Conservation (phyloP, 2,329 filamentous ascomycete genomes). For the Penicillium paneum region DNA sequence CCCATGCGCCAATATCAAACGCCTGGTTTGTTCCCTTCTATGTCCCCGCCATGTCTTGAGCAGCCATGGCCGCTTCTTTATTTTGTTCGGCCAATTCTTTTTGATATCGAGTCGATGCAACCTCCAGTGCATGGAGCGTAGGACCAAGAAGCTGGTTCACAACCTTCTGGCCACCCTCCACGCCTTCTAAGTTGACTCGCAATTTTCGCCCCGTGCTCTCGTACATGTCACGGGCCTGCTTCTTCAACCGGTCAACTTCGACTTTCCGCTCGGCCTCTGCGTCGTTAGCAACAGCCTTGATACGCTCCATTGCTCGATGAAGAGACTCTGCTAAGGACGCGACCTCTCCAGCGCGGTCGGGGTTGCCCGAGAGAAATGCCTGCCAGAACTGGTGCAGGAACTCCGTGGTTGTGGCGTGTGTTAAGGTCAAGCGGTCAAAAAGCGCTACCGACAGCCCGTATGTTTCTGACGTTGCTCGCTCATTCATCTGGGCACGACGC, state of each 20-base stretch:
- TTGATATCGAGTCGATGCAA: slow-evolving; percentile 68
- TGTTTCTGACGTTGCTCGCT: slow-evolving; percentile 37
- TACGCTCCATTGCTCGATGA: slow-evolving; percentile 70
- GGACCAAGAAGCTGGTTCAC: slow-evolving; percentile 75
- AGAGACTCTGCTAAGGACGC: slow-evolving; percentile 80
- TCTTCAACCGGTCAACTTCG: slow-evolving; percentile 64
- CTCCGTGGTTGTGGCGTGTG: slow-evolving; percentile 89
- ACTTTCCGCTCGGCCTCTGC: slow-evolving; percentile 71
- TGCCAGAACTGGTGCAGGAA: slow-evolving; percentile 98
- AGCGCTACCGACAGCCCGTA: slow-evolving; percentile 50
- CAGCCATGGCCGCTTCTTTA: slow-evolving; percentile 24
- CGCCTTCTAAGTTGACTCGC: slow-evolving; percentile 60
- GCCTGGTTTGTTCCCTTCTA: slow-evolving; percentile 1
- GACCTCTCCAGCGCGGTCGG: slow-evolving; percentile 75
- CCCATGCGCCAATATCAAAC: slow-evolving; percentile 3
- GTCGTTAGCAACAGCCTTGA: slow-evolving; percentile 73
- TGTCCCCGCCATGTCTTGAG: slow-evolving; percentile 8
- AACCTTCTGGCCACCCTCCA: slow-evolving; percentile 71
- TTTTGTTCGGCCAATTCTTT: slow-evolving; percentile 65
- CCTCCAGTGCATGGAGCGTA: slow-evolving; percentile 66
- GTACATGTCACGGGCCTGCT: slow-evolving; percentile 67
- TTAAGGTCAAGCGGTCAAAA: slow-evolving; percentile 65
- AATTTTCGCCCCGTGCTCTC: slow-evolving; percentile 71
- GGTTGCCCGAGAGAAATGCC: slow-evolving; percentile 83
- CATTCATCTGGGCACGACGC: slow-evolving; percentile 49